phyloP scores from a whole-genome alignment of 1,139 yeast genomes.

The Chernovozyma aurita region DNA sequence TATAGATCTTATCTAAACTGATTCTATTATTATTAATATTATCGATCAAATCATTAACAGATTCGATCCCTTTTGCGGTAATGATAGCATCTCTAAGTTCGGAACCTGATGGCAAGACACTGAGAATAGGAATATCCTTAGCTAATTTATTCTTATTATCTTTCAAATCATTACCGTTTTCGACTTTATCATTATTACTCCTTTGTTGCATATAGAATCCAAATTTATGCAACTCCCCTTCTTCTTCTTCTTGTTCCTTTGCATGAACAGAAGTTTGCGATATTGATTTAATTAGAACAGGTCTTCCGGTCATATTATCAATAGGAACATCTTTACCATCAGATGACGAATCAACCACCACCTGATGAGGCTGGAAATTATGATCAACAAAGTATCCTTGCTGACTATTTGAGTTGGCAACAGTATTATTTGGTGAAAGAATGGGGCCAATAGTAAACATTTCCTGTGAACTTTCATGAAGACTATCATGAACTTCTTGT shows the following conservation, averaged over 20 bases:
- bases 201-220: conserved; percentile 66
- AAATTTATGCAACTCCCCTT: conserved; percentile 86
- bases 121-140: conserved; percentile 29
- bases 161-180: conserved; percentile 4
- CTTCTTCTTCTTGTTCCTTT: conserved; percentile 79
- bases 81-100: conserved; percentile 75
- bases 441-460: conserved; percentile 53
- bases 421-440: conserved; percentile 38
- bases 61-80: conserved; percentile 71
- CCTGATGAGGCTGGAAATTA: conserved; percentile 58
- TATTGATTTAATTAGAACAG: conserved; percentile 58
- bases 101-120: conserved; percentile 64
- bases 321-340: conserved; percentile 54
- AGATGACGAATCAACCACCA: conserved; percentile 56
- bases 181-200: conserved; percentile 11
- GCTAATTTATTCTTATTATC: conserved; percentile 3
- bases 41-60: conserved; percentile 65
- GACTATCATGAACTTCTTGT: conserved; percentile 18
- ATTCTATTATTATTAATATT: conserved; percentile 54
- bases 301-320: conserved; percentile 68
- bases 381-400: conserved; percentile 23
- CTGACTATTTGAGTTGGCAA: conserved; percentile 16
- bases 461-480: conserved; percentile 50
- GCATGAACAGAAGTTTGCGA: conserved; percentile 68
- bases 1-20: conserved; percentile 53